These are phyloP conservation scores for Phytophthora macrochlamydospora DNA, from an alignment of 352 stramenopile genomes.

Conservation along the genomic window DNA sequence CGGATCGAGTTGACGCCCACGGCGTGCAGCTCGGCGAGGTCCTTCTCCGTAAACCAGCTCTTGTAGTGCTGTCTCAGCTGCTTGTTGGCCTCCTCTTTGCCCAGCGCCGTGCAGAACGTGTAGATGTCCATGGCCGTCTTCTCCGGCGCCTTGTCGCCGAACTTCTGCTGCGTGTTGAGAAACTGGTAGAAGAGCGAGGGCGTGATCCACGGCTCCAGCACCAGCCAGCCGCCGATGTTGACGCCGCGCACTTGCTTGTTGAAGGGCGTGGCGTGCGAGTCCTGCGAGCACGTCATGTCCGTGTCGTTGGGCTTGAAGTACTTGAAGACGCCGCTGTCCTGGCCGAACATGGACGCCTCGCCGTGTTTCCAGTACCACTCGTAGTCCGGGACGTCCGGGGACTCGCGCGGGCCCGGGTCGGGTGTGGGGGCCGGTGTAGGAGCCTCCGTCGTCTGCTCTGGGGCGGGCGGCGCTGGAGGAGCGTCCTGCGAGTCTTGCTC, in stretches of 20 bases:
- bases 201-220: slow-evolving; percentile 97
- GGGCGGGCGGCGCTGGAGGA: slow-evolving; percentile 5
- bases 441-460: slow-evolving; percentile 7
- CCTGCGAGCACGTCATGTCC: slow-evolving; percentile 68
- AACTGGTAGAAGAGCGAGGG: slow-evolving; percentile 97
- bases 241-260: slow-evolving; percentile 83
- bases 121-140: slow-evolving; percentile 93
- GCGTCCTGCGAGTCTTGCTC: slow-evolving; percentile 1
- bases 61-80: slow-evolving; percentile 94
- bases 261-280: slow-evolving; percentile 59
- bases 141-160: slow-evolving; percentile 75
- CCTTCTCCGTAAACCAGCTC: slow-evolving; percentile 94
- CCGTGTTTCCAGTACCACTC: slow-evolving; percentile 78
- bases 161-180: slow-evolving; percentile 75
- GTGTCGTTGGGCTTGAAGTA: slow-evolving; percentile 70
- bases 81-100: slow-evolving; percentile 88
- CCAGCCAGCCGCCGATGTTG: slow-evolving; percentile 95
- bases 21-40: slow-evolving; percentile 86
- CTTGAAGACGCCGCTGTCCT: slow-evolving; percentile 55
- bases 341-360: slow-evolving; percentile 54
- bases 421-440: slow-evolving; percentile 2
- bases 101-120: slow-evolving; percentile 91
- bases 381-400: slow-evolving; percentile 28
- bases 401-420: slow-evolving; percentile 24
- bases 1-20: slow-evolving; percentile 84